phyloP scores from a whole-genome alignment of 306 rosid species.

The Inga laurina region DNA sequence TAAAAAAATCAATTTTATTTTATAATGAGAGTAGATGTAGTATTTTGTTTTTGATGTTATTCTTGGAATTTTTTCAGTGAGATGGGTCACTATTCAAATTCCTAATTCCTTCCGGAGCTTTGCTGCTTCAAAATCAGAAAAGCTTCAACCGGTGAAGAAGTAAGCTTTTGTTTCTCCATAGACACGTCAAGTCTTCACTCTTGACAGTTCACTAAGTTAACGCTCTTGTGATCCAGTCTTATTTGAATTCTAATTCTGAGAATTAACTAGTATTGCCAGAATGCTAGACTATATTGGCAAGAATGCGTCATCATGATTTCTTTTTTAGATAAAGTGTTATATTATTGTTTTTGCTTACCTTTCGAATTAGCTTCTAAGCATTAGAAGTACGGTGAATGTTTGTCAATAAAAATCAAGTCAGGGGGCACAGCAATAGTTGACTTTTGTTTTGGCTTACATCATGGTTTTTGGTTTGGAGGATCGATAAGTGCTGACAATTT shows the following conservation, averaged over 20 bases:
- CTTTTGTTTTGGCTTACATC: neutral
- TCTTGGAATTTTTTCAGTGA: constrained; percentile 36
- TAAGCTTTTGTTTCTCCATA: constrained; percentile 43
- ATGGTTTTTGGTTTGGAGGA: neutral
- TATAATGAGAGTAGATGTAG: no score
- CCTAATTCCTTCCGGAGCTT: constrained; percentile 45
- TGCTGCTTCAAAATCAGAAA: constrained; percentile 55
- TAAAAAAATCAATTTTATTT: no score
- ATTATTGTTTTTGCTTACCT: constrained; percentile 9
- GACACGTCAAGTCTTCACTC: neutral
- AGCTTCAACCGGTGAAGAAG: constrained; percentile 58
- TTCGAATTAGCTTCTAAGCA: neutral
- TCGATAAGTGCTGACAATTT: neutral
- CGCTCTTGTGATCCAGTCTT: neutral
- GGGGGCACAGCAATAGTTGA: neutral
- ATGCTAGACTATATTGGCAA: no score
- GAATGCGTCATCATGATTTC: neutral
- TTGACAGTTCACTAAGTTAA: neutral
- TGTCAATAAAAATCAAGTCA: neutral
- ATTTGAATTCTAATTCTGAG: neutral
- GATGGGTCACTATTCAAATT: constrained; percentile 44
- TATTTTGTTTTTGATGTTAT: constrained; percentile 5
- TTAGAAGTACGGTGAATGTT: neutral
- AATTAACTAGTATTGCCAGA: neutral
- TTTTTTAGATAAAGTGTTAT: neutral